Percentiles rank a stretch among this genome's conserved stretches.
phyloP scores from a whole-genome alignment of 2,329 filamentous ascomycete genomes.

The Diaporthe destruens region DNA sequence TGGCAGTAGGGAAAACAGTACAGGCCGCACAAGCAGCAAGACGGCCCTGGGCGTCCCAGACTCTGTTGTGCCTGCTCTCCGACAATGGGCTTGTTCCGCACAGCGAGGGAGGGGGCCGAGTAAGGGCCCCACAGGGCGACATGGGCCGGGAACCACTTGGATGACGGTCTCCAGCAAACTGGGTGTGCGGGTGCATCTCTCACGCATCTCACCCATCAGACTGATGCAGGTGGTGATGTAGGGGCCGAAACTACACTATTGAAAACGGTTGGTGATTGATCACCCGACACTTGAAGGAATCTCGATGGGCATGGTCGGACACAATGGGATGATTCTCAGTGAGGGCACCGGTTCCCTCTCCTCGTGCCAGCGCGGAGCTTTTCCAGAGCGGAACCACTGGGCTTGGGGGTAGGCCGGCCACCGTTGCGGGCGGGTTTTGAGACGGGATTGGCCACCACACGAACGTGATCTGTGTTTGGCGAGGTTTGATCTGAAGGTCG shows the following conservation, averaged over 20 bases:
- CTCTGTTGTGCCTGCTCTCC: constrained; percentile 10
- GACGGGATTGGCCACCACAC: constrained; percentile 37
- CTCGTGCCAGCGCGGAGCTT: constrained; percentile 36
- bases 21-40: constrained; percentile 1
- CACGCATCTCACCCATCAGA: constrained; percentile 41
- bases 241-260: constrained; percentile 43
- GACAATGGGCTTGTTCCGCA: constrained; percentile 41
- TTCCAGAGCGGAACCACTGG: constrained; percentile 33
- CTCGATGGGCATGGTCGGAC: constrained; percentile 25
- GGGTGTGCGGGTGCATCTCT: constrained; percentile 42
- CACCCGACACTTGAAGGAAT: constrained; percentile 39
- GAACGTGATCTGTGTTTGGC: constrained; percentile 34
- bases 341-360: constrained; percentile 32
- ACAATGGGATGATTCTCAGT: constrained; percentile 30
- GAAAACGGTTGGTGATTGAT: constrained; percentile 38
- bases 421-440: constrained; percentile 29
- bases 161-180: constrained; percentile 41
- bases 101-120: constrained; percentile 38
- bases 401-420: constrained; percentile 34
- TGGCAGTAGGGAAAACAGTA: not conserved
- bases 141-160: constrained; percentile 40
- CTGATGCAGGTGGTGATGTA: constrained; percentile 42
- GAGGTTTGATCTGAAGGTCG: constrained; percentile 34
- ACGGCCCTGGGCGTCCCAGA: constrained; percentile 35
- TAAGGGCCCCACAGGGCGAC: constrained; percentile 40